Base-by-base conservation (phyloP, 2,329 filamentous ascomycete species). In the Xylaria sp. region DNA sequence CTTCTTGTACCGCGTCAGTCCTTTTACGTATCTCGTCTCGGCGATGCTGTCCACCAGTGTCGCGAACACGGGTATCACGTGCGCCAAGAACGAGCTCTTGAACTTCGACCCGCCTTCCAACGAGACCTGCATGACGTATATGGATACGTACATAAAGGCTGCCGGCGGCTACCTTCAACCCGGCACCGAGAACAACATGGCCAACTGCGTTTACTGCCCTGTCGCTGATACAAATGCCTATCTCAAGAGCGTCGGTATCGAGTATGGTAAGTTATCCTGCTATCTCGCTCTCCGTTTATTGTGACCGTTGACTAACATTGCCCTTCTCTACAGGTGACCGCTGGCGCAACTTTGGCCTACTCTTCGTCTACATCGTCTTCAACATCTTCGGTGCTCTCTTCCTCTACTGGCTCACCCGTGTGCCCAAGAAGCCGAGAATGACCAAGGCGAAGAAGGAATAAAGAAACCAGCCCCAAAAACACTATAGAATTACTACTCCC, bases 1-100 rank as follows among this genome's bases (percentile, higher is more conserved):
- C 72, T 92, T 92, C 83, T 90, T 93, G 87, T 93, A 93, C 77
- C 86, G 90, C 44, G 81, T 92, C 59, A 92, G 88, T 0, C 92
- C 92, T 0, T 89, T 94, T 77, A 92, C 91, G 0, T 95, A 95
- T 77, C 81, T 93, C 1, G 86, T 93, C 40, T 85, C 86, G 49
- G 90, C 88, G 0, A 85, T 95, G 76, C 78, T 93, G 5, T 85
- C 88, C 0, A 86, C 87, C 1, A 89, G 86, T 0, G 80, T 95
- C 31, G 89, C 89, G 10, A 87, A 89, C 71, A 86, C 86, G 0
- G 49, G 75, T 0, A 87, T 93, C 26, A 73, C 76, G 1, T 95
- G 93, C 77, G 86, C 89, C 0, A 44, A 76, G 1, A 91, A 90
- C 73, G 93, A 96, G 77, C 82, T 87, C 65, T 81, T 92, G 26